Conservation (phyloP, 495 filamentous ascomycete species). For the Penicillium nucicola region DNA sequence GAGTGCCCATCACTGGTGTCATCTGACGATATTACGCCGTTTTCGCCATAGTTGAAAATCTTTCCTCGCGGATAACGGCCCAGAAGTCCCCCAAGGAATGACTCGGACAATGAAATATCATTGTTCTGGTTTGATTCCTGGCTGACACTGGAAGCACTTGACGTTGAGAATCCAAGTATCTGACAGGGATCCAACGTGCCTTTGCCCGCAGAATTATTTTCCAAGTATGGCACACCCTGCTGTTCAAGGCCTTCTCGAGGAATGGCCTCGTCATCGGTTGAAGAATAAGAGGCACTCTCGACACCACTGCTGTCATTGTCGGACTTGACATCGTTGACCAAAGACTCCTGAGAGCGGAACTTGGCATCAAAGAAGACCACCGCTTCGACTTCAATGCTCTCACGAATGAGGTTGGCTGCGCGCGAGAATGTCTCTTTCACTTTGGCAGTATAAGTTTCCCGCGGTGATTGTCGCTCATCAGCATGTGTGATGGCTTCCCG, state of each 20-base stretch:
- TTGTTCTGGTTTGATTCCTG: constrained; percentile 1
- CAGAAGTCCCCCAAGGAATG: constrained; percentile 7
- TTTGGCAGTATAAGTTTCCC: constrained; percentile 1
- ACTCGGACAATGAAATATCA: constrained; percentile 12
- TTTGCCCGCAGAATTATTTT: background rate
- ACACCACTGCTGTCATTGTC: constrained; percentile 15
- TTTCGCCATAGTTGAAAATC: constrained; percentile 17
- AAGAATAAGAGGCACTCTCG: constrained; percentile 9
- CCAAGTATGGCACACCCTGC: too few relatives aligned
- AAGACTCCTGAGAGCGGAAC: constrained; percentile 7
- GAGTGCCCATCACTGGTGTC: constrained; percentile 9
- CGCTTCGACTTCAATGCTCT: constrained; percentile 48
- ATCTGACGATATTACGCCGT: constrained; percentile 12
- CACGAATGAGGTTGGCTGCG: constrained; percentile 47
- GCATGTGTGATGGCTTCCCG: background rate
- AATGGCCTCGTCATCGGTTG: constrained; percentile 8
- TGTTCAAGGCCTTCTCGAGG: background rate
- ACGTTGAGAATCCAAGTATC: constrained; percentile 19
- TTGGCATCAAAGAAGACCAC: constrained; percentile 50
- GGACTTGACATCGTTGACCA: constrained; percentile 7
- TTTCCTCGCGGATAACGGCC: constrained; percentile 15
- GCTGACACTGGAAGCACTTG: constrained; percentile 10
- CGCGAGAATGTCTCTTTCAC: constrained; percentile 21
- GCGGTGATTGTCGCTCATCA: background rate
- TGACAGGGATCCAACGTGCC: constrained; percentile 7